A percentile compares a stretch with the other conserved stretches of the same genome.
phyloP scores from a whole-genome alignment of 1,284 basidiomycete genomes.

The Naganishia albida region DNA sequence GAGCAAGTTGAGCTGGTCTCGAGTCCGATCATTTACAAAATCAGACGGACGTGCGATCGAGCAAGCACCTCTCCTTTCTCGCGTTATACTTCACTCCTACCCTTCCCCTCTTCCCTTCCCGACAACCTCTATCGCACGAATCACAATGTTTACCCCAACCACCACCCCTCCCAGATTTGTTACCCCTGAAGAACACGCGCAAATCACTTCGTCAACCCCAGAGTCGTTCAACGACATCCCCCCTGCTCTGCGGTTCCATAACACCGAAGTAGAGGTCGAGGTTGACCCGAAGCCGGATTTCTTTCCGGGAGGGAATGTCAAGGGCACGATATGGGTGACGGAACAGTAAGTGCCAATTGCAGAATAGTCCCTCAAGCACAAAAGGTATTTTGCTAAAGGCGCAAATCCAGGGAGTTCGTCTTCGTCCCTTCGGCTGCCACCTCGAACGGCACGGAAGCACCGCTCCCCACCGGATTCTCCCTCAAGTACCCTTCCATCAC shows the following conservation, averaged over 20 bases:
- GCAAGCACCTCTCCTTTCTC: too few relatives aligned
- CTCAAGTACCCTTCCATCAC: slow-evolving; percentile 82
- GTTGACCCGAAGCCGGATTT: slow-evolving; percentile 64
- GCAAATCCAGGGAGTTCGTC: slow-evolving; percentile 59
- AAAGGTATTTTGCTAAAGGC: neutral
- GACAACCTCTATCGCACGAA: neutral
- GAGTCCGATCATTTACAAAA: too few relatives aligned
- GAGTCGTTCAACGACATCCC: slow-evolving; percentile 76
- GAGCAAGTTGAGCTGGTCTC: too few relatives aligned
- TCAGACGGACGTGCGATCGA: too few relatives aligned
- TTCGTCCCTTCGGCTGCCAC: slow-evolving; percentile 65
- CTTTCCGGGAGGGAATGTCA: slow-evolving; percentile 38
- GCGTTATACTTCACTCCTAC: neutral
- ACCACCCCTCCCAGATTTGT: slow-evolving; percentile 50
- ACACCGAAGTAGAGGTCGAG: slow-evolving; percentile 66
- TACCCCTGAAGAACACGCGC: slow-evolving; percentile 68
- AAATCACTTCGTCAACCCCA: slow-evolving; percentile 72
- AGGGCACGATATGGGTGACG: slow-evolving; percentile 73
- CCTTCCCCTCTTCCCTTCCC: too few relatives aligned
- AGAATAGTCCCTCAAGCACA: neutral
- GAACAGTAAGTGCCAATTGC: slow-evolving; percentile 64
- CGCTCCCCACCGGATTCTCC: slow-evolving; percentile 66
- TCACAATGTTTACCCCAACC: slow-evolving; percentile 38
- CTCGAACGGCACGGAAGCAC: slow-evolving; percentile 9
- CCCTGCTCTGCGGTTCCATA: slow-evolving; percentile 70